Base-by-base conservation (phyloP, 306 rosid genomes). In the Quercus ilex region DNA sequence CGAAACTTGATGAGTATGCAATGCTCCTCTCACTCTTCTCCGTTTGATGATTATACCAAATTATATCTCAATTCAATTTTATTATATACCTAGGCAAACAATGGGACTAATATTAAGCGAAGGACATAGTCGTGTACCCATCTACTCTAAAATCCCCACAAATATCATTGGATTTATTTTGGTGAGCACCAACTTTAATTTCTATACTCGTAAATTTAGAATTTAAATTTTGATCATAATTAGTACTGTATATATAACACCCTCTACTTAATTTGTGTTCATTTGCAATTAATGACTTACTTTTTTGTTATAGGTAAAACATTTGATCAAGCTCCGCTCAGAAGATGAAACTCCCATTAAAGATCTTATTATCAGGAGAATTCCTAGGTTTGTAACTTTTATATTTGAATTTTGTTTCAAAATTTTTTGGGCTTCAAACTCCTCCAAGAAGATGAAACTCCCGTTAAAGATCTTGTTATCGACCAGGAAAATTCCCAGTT, bases 101-200 rank as follows among this genome's bases (percentile, higher is more conserved):
- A 86, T 90, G 89, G 87, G 88, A 65, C 73, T 85, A n/a, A 87
- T 92, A 53, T 74, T 77, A 78, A 90, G 84, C 77, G 83, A 82
- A 82, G 98, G 96, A 53, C 98, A 90, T 73, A 92, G 97, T 78
- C 83, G 97, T 38, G 84, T 94, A 65, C 96, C 97, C 35, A 53
- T 88, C 12, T 87, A 90, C 79, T 89, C 93, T 1, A 87, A 88
- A 28, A 58, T 41, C 51, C 83, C 78, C 18, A 80, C 69, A 52
- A 92, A 89, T 79, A 83, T 94, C 59, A 57, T 94, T 84, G 98
- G 98, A 73, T 81, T 94, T 62, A 87, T 93, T 69, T 84, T 92
- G 90, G 98, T 92, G 87, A 68, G 89, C 18, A 56, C 17, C 30
- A 68, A 68, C 72, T 33, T 10, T 35, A 12, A 28, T 19, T 30